These are phyloP conservation scores for Citrus sp. DNA, from an alignment of 345 rosid genomes.

Conservation along the genomic window DNA sequence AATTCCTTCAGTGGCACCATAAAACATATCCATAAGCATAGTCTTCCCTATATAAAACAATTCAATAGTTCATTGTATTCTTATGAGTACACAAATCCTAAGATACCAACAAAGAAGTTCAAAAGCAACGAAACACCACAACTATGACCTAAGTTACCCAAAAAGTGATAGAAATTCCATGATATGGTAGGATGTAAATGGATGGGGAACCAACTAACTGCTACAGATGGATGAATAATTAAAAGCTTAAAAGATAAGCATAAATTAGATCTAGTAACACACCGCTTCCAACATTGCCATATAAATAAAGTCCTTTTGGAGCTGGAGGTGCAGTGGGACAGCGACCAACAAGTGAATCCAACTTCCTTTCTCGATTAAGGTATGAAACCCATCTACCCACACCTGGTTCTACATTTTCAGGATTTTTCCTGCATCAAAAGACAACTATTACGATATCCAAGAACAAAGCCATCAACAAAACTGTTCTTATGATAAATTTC, in stretches of 20 bases:
- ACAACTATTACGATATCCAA: not conserved
- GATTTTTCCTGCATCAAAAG: conserved; percentile 41
- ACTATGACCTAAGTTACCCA: not conserved
- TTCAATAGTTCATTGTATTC: not conserved
- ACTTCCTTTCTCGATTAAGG: conserved; percentile 80
- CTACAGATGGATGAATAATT: not conserved
- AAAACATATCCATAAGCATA: conserved; percentile 98
- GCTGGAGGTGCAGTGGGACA: conserved; percentile 73
- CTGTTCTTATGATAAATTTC: not conserved
- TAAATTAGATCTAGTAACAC: conserved; percentile 26
- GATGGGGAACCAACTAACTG: conserved; percentile 5
- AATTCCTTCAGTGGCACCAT: conserved; percentile 61
- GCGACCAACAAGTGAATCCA: conserved; percentile 71
- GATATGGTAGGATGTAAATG: not conserved
- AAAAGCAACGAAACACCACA: not conserved
- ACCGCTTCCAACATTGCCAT: conserved; percentile 96
- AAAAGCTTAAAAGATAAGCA: not conserved
- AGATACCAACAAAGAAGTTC: conserved; percentile 1
- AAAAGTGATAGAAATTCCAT: not conserved
- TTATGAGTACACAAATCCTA: conserved; percentile 1
- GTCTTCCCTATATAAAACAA: conserved; percentile 66
- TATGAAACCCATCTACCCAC: conserved; percentile 98
- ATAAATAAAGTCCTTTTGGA: conserved; percentile 87
- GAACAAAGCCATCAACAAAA: not conserved
- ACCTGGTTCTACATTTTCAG: conserved; percentile 67